Base-by-base conservation (phyloP, 1,284 basidiomycete genomes). In the Ustilago loliicola region DNA sequence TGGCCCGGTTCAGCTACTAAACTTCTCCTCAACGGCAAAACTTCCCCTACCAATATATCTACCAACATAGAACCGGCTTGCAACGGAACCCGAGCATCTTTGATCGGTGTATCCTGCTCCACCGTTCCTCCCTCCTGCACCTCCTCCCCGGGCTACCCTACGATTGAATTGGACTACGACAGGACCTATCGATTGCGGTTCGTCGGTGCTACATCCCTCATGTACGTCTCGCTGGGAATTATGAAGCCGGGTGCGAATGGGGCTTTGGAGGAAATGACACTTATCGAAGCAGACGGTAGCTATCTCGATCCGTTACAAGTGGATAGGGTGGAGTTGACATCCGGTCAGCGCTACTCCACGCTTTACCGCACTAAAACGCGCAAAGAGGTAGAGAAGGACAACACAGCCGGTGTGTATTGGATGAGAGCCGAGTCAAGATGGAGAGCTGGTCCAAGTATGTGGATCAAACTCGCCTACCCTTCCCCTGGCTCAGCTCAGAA, bases 201-300 rank as follows among this genome's bases (percentile, higher is more conserved):
- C 9, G 48, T 82, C 21, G 82, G 80, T 0, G 69, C 70, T 0
- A 63, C 64, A 11, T 21, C 60, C 1, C 55, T 79, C 19, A 74
- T 72, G 70, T 79, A 81, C 30, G 34, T 68, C 34, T 48, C 61
- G 0, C 7, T 63, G 6, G 78, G 56, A 2, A 68, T 82, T 15
- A 34, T 81, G 4, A 29, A 32, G 4, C 66, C 71, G 8, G 42
- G 42, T 21, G 7, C 11, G 0, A 48, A 23, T 11, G 61, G 10
- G 40, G 13, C 3, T 13, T n/a, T 61, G 63, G 64, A 71, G 1
- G 68, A 59, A 6, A 50, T 79, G 52, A 67, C 40, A 27, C 52
- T 85, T 48, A 80, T 85, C 40, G 83, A 75, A 42, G 83, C 72
- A 11, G 83, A 85, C 30, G 81, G 79, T 0, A 57, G 66, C 9